phyloP scores from a whole-genome alignment of 495 filamentous ascomycete species.

The Tuber microsphaerosporum region DNA sequence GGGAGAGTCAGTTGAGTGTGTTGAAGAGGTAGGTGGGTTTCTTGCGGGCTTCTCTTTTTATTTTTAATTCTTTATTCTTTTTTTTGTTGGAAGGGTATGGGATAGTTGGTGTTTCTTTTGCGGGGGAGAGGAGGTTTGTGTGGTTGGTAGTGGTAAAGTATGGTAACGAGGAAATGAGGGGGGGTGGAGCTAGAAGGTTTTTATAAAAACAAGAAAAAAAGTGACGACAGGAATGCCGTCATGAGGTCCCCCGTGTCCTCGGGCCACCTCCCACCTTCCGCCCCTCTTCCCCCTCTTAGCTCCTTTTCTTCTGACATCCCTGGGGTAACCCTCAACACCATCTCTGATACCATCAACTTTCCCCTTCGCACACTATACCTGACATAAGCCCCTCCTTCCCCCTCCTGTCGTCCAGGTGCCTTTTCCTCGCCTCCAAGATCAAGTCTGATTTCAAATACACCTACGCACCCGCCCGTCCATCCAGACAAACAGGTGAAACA shows the following conservation, averaged over 20 bases:
- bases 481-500: neutral
- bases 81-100: neutral
- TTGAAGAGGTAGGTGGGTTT: constrained; percentile 32
- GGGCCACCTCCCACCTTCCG: neutral
- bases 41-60: constrained; percentile 8
- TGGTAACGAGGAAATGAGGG: constrained; percentile 9
- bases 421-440: constrained; percentile 10
- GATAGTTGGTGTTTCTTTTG: neutral
- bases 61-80: neutral
- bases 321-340: too few relatives aligned
- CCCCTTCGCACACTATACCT: too few relatives aligned
- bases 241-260: neutral
- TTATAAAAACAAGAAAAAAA: neutral
- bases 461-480: neutral
- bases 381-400: neutral
- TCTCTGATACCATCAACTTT: too few relatives aligned
- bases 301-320: too few relatives aligned
- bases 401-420: neutral
- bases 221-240: neutral
- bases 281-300: neutral
- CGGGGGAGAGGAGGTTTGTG: neutral
- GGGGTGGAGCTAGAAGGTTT: neutral
- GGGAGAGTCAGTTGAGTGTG: constrained; percentile 31
- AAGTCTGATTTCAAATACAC: constrained; percentile 16
- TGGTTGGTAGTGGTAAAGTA: constrained; percentile 4